A percentile compares a stretch with the other conserved stretches of the same genome.
Conservation (phyloP, 768 basidiomycete species). For the Serendipita vermifera region DNA sequence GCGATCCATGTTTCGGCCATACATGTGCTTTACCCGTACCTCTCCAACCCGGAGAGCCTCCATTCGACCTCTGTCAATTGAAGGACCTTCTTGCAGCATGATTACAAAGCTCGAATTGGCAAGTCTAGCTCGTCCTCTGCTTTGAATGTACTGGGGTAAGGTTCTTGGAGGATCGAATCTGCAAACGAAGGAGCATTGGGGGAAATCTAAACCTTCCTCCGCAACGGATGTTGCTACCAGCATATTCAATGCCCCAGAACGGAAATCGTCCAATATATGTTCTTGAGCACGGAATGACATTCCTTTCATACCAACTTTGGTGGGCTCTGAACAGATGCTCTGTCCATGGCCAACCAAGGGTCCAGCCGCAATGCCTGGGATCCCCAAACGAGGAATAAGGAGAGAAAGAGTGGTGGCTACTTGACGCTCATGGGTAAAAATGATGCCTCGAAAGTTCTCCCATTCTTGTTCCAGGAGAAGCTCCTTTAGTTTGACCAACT, state of each 20-base stretch:
- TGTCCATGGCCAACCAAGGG: conserved; percentile 62
- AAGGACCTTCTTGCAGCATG: conserved; percentile 57
- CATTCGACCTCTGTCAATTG: conserved; percentile 45
- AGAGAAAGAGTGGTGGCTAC: conserved; percentile 56
- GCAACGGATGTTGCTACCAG: conserved; percentile 77
- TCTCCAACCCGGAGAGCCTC: conserved; percentile 45
- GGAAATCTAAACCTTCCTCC: conserved; percentile 87
- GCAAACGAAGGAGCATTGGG: conserved; percentile 31
- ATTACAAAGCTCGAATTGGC: conserved; percentile 65
- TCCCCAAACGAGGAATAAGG: conserved; percentile 37
- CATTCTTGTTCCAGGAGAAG: conserved; percentile 44
- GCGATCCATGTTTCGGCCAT: conserved; percentile 36
- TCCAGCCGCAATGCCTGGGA: conserved; percentile 48
- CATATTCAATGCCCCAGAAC: conserved; percentile 51
- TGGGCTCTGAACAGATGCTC: conserved; percentile 26
- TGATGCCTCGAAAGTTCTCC: conserved; percentile 58
- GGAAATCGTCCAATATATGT: conserved; percentile 51
- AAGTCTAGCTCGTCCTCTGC: conserved; percentile 72
- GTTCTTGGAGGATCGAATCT: conserved; percentile 70
- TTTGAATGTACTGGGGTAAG: conserved; percentile 81
- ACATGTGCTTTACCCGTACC: conserved; percentile 47
- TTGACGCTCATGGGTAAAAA: conserved; percentile 81
- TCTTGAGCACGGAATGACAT: conserved; percentile 43
- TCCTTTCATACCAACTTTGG: conserved; percentile 32
- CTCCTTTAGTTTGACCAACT: conserved; percentile 49